Evolutionary conservation across 1,139 yeast species (phyloP).

Genomic region (Pichiaceae sp.): DNA sequence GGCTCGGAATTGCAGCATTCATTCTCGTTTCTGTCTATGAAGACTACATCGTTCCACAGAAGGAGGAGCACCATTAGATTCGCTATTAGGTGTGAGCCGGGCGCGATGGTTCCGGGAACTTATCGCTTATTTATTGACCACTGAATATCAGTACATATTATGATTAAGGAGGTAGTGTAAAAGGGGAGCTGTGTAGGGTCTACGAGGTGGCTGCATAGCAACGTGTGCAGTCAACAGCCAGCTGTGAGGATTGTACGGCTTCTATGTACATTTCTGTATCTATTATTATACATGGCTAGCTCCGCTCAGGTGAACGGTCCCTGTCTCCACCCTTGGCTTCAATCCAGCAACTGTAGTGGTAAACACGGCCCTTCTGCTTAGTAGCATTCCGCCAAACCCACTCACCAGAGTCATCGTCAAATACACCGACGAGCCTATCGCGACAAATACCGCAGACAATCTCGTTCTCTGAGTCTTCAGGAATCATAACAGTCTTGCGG

Average conservation of each 20-base stretch:
- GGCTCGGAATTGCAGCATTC: slow-evolving; percentile 74
- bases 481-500: slow-evolving; percentile 57
- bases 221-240: too few species aligned
- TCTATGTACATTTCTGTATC: too few species aligned
- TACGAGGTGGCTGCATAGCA: too few species aligned
- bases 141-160: too few species aligned
- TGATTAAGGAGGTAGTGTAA: background rate
- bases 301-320: slow-evolving; percentile 15
- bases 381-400: slow-evolving; percentile 93
- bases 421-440: slow-evolving; percentile 70
- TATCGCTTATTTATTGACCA: background rate
- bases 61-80: slow-evolving; percentile 1
- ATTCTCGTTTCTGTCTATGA: slow-evolving; percentile 58
- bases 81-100: background rate
- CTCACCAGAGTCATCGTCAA: slow-evolving; percentile 85
- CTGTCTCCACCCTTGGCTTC: slow-evolving; percentile 41
- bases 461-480: slow-evolving; percentile 61
- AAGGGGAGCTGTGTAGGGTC: background rate
- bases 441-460: slow-evolving; percentile 81
- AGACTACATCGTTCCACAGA: slow-evolving; percentile 31
- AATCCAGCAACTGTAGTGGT: slow-evolving; percentile 74
- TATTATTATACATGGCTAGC: too few species aligned
- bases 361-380: slow-evolving; percentile 46
- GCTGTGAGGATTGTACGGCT: too few species aligned
- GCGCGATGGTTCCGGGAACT: background rate